Percentiles rank a stretch among this genome's conserved stretches.
Conservation (phyloP, 2,329 filamentous ascomycete species). For the Colletotrichum viniferum region DNA sequence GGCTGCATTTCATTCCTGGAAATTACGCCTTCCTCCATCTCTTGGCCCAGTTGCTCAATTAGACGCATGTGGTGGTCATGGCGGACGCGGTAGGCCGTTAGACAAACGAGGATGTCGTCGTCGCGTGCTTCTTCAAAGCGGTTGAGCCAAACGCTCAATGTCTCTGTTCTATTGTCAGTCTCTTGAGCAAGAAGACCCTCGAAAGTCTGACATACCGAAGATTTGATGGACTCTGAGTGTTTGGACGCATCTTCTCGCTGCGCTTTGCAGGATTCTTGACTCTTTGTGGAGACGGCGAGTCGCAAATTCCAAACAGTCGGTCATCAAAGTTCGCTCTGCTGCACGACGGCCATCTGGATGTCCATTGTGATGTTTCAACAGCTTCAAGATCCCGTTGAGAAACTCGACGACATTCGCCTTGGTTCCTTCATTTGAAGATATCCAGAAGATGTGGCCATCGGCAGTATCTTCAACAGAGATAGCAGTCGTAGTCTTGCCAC, state of each 20-base stretch:
- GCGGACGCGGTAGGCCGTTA: background rate
- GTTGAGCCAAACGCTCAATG: background rate
- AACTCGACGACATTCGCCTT: slow-evolving; percentile 31
- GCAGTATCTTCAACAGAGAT: slow-evolving; percentile 42
- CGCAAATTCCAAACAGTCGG: slow-evolving; percentile 22
- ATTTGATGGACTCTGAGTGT: background rate
- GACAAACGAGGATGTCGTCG: background rate
- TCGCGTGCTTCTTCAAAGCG: background rate
- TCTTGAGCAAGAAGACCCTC: too few species aligned
- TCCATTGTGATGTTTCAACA: background rate
- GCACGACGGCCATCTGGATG: background rate
- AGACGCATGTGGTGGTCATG: slow-evolving; percentile 12
- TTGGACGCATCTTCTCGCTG: slow-evolving; percentile 8
- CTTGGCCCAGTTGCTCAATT: background rate
- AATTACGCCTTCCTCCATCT: background rate
- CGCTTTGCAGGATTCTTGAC: slow-evolving; percentile 17
- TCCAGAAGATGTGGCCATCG: slow-evolving; percentile 43
- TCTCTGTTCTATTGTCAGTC: background rate
- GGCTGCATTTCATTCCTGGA: background rate
- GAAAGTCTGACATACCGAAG: accelerated
- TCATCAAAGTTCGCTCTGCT: background rate
- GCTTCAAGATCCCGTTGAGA: slow-evolving; percentile 18
- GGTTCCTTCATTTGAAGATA: slow-evolving; percentile 42
- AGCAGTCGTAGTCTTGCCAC: slow-evolving; percentile 48
- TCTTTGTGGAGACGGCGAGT: slow-evolving; percentile 27